A percentile compares a stretch with the other conserved stretches of the same genome.
Evolutionary conservation across 331 rosid genomes (phyloP).

Genomic region (Quercus lobata): DNA sequence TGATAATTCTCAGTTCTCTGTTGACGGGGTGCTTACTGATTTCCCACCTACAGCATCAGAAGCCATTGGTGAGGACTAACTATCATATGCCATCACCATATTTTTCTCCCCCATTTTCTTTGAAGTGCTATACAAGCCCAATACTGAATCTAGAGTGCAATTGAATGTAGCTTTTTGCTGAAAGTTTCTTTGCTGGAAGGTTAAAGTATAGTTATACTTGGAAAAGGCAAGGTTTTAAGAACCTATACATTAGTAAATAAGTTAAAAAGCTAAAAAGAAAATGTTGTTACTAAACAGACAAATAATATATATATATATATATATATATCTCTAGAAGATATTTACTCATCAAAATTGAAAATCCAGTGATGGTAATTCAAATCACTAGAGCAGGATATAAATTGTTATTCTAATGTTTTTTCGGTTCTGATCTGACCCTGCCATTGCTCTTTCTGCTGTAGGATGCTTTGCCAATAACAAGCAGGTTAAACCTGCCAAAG

Average conservation of each 20-base stretch:
- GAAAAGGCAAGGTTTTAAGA: too few species aligned
- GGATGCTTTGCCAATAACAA: constrained; percentile 65
- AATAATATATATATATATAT: too few species aligned
- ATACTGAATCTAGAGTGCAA: too few species aligned
- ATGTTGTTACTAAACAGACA: too few species aligned
- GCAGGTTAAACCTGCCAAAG: constrained; percentile 31
- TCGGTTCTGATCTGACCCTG: constrained; percentile 16
- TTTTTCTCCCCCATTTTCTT: not conserved
- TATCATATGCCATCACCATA: not conserved
- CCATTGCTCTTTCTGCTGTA: constrained; percentile 27
- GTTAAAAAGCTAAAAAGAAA: too few species aligned
- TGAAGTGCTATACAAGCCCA: not conserved
- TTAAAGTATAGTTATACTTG: too few species aligned
- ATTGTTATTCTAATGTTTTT: not conserved
- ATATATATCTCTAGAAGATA: too few species aligned
- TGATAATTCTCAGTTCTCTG: constrained; percentile 53
- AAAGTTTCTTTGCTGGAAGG: too few species aligned
- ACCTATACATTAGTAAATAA: too few species aligned
- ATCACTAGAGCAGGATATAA: not conserved
- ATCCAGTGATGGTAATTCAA: not conserved
- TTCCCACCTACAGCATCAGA: constrained; percentile 66
- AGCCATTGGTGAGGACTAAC: constrained; percentile 62
- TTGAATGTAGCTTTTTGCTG: too few species aligned
- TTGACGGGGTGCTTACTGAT: constrained; percentile 86
- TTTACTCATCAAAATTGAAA: not conserved